Base-by-base conservation (phyloP, 2,329 filamentous ascomycete species). In the Trichophyton verrucosum region DNA sequence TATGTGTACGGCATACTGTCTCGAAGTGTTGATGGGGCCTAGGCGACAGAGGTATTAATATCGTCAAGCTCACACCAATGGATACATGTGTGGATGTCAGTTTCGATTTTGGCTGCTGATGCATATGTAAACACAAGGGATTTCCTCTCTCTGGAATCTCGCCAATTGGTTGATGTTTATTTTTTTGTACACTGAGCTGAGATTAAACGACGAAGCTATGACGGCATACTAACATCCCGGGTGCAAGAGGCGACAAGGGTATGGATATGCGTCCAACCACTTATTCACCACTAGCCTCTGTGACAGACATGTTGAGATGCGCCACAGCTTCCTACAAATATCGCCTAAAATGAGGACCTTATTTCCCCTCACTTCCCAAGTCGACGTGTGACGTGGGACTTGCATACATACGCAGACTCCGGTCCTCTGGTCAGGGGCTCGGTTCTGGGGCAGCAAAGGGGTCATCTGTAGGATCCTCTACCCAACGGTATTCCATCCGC, bases 401-500 rank as follows among this genome's bases (percentile, higher is more conserved):
- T n/a, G 49, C 49, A 53, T 27, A 22, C 49, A 53, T 27, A 22
- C 11, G 3, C 46, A 51, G 17, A 27, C 49, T 33, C 49, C 15
- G 22, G 49, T 33, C 27, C 22, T 11, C 27, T 24, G 22, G 22
- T 53, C 22, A 53, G 49, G 24, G 33, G 49, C 49, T 53, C 24
- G 15, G 6, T 24, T 53, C 49, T 55, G 49, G 51, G 46, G 33
- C 59, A 17, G 80, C 79, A 75, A 84, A 87, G 0, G 81, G 80
- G 71, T 87, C 84, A 17, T 73, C 67, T 2, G 64, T 70, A 1
- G 78, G 59, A 65, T 86, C 78, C 3, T 65, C 66, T 64, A 81
- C 79, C 47, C 83, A 78, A 11, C 78, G 77, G 71, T 86, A 86
- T 72, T 87, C 85, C 62, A 82, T 78, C 33, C 65, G 68, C 58